These are phyloP conservation scores for Kwoniella dendrophila DNA, from an alignment of 768 basidiomycete genomes.

Conservation along the genomic window DNA sequence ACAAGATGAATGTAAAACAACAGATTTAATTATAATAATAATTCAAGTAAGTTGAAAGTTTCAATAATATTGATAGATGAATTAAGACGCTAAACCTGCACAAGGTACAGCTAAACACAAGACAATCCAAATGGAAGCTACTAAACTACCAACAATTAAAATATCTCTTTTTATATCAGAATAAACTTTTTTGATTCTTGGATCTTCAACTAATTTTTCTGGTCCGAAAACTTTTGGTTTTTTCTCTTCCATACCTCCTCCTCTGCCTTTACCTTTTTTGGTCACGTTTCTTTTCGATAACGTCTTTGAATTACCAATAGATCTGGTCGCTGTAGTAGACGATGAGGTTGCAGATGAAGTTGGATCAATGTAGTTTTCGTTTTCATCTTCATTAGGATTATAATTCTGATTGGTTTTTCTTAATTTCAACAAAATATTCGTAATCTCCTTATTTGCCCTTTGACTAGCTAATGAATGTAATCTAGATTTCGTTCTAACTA, in stretches of 20 bases:
- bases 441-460: slow-evolving; percentile 16
- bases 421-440: slow-evolving; percentile 7
- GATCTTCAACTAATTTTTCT: slow-evolving; percentile 45
- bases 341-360: neutral
- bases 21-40: too few relatives aligned
- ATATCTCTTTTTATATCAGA: slow-evolving; percentile 44
- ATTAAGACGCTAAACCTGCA: slow-evolving; percentile 25
- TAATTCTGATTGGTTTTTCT: neutral
- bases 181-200: slow-evolving; percentile 35
- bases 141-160: slow-evolving; percentile 34
- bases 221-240: slow-evolving; percentile 44
- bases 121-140: slow-evolving; percentile 31
- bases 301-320: neutral
- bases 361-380: slow-evolving; percentile 7
- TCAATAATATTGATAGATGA: too few relatives aligned
- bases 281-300: neutral
- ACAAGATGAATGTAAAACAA: too few relatives aligned
- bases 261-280: slow-evolving; percentile 1
- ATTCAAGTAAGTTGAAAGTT: too few relatives aligned
- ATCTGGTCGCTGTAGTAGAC: neutral
- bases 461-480: slow-evolving; percentile 11
- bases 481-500: slow-evolving; percentile 11
- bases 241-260: too few relatives aligned
- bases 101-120: slow-evolving; percentile 48
- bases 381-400: neutral